These are phyloP conservation scores for Hirsutella rhossiliensis DNA, from an alignment of 2,329 filamentous ascomycete species.

Conservation along the genomic window DNA sequence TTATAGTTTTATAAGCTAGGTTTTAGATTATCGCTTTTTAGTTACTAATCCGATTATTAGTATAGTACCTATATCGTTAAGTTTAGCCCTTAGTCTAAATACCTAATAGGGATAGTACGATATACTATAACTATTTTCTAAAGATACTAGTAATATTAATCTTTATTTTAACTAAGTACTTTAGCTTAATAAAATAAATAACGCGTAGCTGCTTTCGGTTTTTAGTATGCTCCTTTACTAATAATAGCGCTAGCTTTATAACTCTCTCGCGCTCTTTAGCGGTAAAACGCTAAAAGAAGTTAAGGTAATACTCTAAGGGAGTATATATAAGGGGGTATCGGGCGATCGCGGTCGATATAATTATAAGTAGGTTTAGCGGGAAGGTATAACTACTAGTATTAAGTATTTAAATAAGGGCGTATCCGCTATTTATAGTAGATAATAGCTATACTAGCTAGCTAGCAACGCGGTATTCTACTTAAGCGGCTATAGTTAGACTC, in stretches of 20 bases:
- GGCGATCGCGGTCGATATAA: neutral
- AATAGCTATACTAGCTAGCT: neutral
- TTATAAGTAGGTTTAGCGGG: neutral
- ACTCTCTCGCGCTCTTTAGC: neutral
- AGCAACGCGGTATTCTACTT: neutral
- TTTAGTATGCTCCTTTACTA: neutral
- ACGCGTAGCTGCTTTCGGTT: neutral
- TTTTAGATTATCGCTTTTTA: too few relatives aligned
- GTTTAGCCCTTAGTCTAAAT: too few relatives aligned
- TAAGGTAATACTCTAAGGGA: neutral
- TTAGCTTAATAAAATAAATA: neutral
- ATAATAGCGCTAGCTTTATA: neutral
- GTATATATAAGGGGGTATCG: neutral
- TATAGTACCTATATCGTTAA: too few relatives aligned
- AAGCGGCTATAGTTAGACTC: neutral
- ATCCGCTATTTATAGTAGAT: neutral
- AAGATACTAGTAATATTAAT: too few relatives aligned
- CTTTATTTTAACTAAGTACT: too few relatives aligned
- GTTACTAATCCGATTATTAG: too few relatives aligned
- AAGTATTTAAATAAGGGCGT: neutral
- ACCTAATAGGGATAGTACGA: too few relatives aligned
- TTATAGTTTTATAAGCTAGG: neutral
- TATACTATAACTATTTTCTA: too few relatives aligned
- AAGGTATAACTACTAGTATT: neutral
- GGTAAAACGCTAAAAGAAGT: neutral